Percentiles rank a stretch among this genome's conserved stretches.
Conservation (phyloP, 768 basidiomycete species). For the Kwoniella pini region DNA sequence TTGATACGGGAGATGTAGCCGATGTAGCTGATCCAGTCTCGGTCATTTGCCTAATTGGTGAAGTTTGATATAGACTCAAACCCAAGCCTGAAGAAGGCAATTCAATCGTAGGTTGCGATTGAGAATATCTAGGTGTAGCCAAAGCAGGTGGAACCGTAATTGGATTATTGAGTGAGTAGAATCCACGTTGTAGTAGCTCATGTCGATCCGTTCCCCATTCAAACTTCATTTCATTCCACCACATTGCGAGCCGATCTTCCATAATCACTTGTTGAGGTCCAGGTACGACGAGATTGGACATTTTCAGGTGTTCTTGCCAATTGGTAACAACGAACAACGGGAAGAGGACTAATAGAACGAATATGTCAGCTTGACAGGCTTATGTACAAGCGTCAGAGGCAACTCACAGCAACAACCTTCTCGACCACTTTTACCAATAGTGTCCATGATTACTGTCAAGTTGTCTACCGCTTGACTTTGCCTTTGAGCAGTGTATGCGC, state of each 20-base stretch:
- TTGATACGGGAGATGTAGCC: conserved; percentile 19
- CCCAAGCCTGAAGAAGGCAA: conserved; percentile 12
- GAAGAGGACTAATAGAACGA: conserved; percentile 38
- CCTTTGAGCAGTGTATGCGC: conserved; percentile 35
- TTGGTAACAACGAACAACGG: conserved; percentile 47
- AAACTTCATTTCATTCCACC: conserved; percentile 41
- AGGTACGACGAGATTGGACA: conserved; percentile 12
- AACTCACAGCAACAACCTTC: conserved; percentile 46
- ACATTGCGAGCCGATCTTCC: conserved; percentile 32
- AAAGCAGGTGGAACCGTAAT: not conserved
- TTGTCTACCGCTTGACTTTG: conserved; percentile 53
- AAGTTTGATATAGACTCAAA: conserved; percentile 23
- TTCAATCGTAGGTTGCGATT: conserved; percentile 10
- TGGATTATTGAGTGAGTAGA: conserved; percentile 17
- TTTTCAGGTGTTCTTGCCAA: conserved; percentile 46
- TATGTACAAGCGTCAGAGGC: not conserved
- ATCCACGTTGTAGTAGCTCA: conserved; percentile 20
- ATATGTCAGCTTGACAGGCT: not conserved
- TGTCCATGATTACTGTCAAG: conserved; percentile 46
- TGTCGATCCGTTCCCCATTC: conserved; percentile 43
- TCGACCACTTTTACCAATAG: conserved; percentile 44
- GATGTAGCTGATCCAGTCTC: conserved; percentile 17
- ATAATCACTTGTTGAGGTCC: conserved; percentile 25
- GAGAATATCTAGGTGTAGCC: conserved; percentile 6
- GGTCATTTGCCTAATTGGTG: conserved; percentile 9